Percentiles rank a stretch among this genome's conserved stretches.
phyloP scores from a whole-genome alignment of 1,284 basidiomycete genomes.

The Puccinia brachypodii region DNA sequence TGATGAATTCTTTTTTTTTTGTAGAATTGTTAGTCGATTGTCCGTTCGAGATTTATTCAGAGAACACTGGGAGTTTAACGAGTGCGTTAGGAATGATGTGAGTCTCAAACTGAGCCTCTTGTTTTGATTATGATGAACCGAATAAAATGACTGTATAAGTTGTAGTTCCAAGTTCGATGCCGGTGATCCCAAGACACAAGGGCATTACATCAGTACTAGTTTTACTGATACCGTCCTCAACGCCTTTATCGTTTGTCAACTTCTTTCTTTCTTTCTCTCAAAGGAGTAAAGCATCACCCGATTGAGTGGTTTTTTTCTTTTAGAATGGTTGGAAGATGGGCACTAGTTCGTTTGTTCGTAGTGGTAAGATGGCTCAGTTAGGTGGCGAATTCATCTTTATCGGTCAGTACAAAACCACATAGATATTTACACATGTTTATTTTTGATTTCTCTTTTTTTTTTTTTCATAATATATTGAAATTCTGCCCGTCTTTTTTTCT shows the following conservation, averaged over 20 bases:
- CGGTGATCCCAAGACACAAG: conserved; percentile 13
- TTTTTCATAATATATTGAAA: too few species aligned
- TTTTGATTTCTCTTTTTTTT: too few species aligned
- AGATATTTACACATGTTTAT: too few species aligned
- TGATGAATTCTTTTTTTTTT: too few species aligned
- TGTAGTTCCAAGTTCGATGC: conserved; percentile 4
- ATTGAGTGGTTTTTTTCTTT: too few species aligned
- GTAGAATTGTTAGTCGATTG: conserved; percentile 17
- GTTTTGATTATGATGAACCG: too few species aligned
- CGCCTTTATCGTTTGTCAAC: background rate
- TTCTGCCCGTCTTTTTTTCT: too few species aligned
- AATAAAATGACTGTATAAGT: background rate
- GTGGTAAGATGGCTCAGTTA: conserved; percentile 34
- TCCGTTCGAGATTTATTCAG: conserved; percentile 31
- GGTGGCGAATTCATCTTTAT: conserved; percentile 43
- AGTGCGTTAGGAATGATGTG: conserved; percentile 32
- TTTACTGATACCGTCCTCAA: background rate
- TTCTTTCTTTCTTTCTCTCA: background rate
- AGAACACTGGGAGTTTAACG: background rate
- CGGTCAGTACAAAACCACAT: too few species aligned
- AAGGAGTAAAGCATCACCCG: background rate
- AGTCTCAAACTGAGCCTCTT: background rate
- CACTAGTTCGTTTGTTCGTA: background rate
- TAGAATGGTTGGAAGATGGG: conserved; percentile 40
- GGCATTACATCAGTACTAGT: background rate